Base-by-base conservation (phyloP, 2,329 filamentous ascomycete genomes). In the Aspergillus ochraceus region DNA sequence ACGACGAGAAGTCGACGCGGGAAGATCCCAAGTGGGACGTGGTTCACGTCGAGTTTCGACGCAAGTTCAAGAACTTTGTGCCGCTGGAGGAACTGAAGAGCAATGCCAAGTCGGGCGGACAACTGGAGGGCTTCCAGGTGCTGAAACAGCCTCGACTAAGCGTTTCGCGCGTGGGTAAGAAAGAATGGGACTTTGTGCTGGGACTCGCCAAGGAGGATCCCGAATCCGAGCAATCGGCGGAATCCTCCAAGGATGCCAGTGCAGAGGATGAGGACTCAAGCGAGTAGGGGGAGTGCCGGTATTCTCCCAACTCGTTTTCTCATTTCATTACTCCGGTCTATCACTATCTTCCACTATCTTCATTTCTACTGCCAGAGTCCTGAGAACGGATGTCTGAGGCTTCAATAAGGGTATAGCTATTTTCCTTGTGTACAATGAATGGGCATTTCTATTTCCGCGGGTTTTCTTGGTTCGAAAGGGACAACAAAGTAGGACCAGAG, bases 31-130 rank as follows among this genome's bases (percentile, higher is more conserved):
- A 88, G 69, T 99, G 95, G 95, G 91, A 88, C 55, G 85, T 95
- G 19, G 95, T 98, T 1, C 90, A 96, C 62, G 94, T 98, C 52
- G 84, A 88, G 69, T 97, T 96, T 73, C 87, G 90, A 59, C 88
- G 87, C 73, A 97, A 97, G 76, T 92, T 98, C 67, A 80, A 82
- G 1, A 82, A 86, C 14, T 84, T 87, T 0, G 84, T 98, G 58
- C 83, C 84, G 5, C 82, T 97, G 54, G 84, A 86, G 62, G 87
- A 91, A 65, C 82, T 97, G 49, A 88, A 90, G 56, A 83, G 84
- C 39, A 81, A 89, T 69, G 86, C 85, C 6, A 80, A 81, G 46
- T 71, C 84, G 9, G 83, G 81, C 8, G 74, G 76, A 54, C 81
- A 85, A 6, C 78, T 96, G 46, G 85, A 86, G 68, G 83, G 86